Evolutionary conservation across 179 eudicot species (phyloP), one percentile per base, ranked within the genome.

Genomic region (Actinidia arguta): DNA sequence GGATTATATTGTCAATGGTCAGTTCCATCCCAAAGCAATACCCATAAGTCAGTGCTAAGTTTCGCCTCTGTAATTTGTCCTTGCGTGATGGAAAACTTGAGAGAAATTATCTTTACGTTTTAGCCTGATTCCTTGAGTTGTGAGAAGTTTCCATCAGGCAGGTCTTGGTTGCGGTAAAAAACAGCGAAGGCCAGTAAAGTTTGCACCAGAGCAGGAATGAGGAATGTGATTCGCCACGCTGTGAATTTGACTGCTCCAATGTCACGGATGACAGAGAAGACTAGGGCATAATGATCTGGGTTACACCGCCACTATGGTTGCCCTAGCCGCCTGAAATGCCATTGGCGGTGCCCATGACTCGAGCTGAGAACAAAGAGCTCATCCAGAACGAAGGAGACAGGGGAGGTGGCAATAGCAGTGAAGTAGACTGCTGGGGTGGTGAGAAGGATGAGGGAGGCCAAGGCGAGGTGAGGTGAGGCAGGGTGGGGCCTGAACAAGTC

Each of bases 311-410:
- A 4, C 99, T 98, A 3, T 94, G 92, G 85, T 95, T 95, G 0
- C 99, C 99, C 99, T 98, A 95, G 3, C 99, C 99, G 6, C 93
- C 99, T 0, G 97, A 83, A 7, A 95, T 20, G 8, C 94, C 98
- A 46, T 95, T 95, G 14, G 95, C 98, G 0, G 92, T 90, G 36
- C 92, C 98, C 3, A 94, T 95, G 3, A 95, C 93, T 0, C 42
- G 76, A 3, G 89, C 78, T 0, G 94, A 90, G 86, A 95, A 95
- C 90, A 95, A 86, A 31, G 99, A 94, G 86, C 98, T 94, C 98
- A 95, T 94, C 99, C 99, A 95, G 85, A 87, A 95, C 76, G 81
- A 90, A 95, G 20, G 88, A 68, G 18, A 51, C 17, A 1, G 97
- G 31, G 0, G 92, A 83, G 80, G 85, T 42, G 13, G 80, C 83